Evolutionary conservation across 495 filamentous ascomycete species (phyloP).

Genomic region (Penicillium egyptiacum): DNA sequence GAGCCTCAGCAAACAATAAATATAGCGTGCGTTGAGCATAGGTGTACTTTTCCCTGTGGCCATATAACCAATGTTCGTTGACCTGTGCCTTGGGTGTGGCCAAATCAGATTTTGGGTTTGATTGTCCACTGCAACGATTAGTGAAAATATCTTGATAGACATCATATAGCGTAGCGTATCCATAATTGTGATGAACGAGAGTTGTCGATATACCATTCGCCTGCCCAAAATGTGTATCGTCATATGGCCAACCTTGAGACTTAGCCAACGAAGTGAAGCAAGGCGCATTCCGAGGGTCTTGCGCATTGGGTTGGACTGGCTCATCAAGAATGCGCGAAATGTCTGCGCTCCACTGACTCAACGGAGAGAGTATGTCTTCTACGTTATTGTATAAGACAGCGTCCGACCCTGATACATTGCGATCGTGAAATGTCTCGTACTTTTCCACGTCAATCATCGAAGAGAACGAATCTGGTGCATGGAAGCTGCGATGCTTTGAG

Average conservation of each 20-base stretch:
- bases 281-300: not conserved
- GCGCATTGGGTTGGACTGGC: not conserved
- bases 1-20: not conserved
- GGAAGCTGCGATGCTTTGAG: not conserved
- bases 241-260: slow-evolving; percentile 3
- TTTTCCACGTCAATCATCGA: not conserved
- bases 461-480: not conserved
- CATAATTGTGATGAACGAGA: slow-evolving; percentile 66
- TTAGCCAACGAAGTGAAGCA: slow-evolving; percentile 5
- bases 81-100: slow-evolving; percentile 7
- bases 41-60: slow-evolving; percentile 40
- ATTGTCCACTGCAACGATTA: slow-evolving; percentile 37
- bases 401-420: too few relatives aligned
- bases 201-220: slow-evolving; percentile 67
- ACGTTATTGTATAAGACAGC: too few relatives aligned
- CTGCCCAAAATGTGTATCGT: slow-evolving; percentile 24
- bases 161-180: slow-evolving; percentile 66
- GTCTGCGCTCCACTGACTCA: not conserved
- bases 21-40: not conserved
- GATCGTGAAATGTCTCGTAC: slow-evolving; percentile 1
- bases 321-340: not conserved
- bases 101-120: slow-evolving; percentile 16
- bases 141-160: slow-evolving; percentile 52
- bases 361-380: too few relatives aligned
- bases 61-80: slow-evolving; percentile 14